These are phyloP conservation scores for Cladosporium sp. DNA, from an alignment of 2,329 filamentous ascomycete genomes.

Conservation along the genomic window DNA sequence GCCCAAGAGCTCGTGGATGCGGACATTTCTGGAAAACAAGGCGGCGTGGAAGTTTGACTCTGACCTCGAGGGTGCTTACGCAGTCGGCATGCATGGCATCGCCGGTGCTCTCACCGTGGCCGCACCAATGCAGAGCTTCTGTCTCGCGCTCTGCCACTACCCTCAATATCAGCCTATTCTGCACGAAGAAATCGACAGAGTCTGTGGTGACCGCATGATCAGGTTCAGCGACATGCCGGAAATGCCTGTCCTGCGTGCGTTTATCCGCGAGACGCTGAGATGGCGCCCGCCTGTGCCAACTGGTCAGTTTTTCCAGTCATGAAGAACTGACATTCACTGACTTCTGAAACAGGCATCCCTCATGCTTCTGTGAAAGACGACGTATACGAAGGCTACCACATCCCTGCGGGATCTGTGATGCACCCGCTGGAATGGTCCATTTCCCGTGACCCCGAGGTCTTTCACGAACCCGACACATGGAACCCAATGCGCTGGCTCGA, in stretches of 20 bases:
- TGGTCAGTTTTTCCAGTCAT: conserved; percentile 19
- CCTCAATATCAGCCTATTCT: conserved; percentile 36
- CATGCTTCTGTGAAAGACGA: conserved; percentile 18
- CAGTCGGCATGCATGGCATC: conserved; percentile 44
- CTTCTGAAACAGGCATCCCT: conserved; percentile 15
- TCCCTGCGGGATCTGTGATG: conserved; percentile 20
- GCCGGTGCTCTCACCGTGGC: conserved; percentile 43
- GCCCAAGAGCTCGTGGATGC: conserved; percentile 37
- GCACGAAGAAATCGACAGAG: conserved; percentile 52
- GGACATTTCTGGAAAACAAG: conserved; percentile 36
- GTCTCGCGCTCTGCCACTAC: conserved; percentile 40
- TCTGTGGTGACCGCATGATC: conserved; percentile 50
- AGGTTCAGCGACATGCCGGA: conserved; percentile 44
- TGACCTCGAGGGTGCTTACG: conserved; percentile 40
- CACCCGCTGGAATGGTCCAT: conserved; percentile 23
- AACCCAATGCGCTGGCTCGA: conserved; percentile 22
- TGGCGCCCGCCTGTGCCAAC: conserved; percentile 51
- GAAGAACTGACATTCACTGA: background rate
- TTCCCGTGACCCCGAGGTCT: conserved; percentile 19
- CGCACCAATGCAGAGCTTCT: conserved; percentile 42
- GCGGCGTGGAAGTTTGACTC: conserved; percentile 36
- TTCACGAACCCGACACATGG: conserved; percentile 19
- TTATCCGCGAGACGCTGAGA: conserved; percentile 53
- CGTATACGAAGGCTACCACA: conserved; percentile 21
- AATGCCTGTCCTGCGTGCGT: conserved; percentile 49